phyloP scores from a whole-genome alignment of 805 yeast genomes.

The Yarrowia deformans region DNA sequence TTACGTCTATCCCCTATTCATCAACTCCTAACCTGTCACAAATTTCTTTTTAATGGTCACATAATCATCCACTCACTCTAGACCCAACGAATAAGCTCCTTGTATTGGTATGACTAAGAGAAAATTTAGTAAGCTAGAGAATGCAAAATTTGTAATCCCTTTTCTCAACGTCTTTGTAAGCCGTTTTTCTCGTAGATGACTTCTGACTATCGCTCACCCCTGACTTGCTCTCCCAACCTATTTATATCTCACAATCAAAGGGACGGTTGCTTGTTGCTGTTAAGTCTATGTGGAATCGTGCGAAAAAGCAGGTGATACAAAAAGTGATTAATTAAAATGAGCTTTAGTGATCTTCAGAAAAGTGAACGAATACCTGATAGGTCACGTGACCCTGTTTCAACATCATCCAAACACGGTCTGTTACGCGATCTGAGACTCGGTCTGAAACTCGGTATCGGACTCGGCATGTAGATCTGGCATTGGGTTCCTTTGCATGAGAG shows the following conservation, averaged over 20 bases:
- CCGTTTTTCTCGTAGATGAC: too few species aligned
- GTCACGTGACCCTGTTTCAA: too few species aligned
- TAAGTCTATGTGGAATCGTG: not conserved
- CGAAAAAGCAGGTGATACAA: too few species aligned
- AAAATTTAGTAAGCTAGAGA: not conserved
- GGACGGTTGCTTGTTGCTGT: not conserved
- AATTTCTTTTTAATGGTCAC: not conserved
- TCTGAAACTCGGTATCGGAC: not conserved
- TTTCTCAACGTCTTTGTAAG: not conserved
- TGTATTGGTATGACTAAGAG: not conserved
- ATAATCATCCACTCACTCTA: not conserved
- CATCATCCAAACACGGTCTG: not conserved
- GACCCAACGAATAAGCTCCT: not conserved
- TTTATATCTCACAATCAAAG: not conserved
- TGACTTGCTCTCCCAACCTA: not conserved
- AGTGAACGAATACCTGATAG: too few species aligned
- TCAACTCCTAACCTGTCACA: not conserved
- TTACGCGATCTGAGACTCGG: slow-evolving; percentile 15
- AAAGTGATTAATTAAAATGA: too few species aligned
- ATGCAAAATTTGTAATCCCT: too few species aligned
- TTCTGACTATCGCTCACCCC: too few species aligned
- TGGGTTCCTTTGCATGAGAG: not conserved
- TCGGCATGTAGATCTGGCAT: not conserved
- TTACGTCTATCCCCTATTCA: not conserved
- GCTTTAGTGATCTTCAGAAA: too few species aligned